A percentile compares a stretch with the other conserved stretches of the same genome.
These are phyloP conservation scores for Biancaea sappan DNA, from an alignment of 306 rosid genomes.

Conservation along the genomic window DNA sequence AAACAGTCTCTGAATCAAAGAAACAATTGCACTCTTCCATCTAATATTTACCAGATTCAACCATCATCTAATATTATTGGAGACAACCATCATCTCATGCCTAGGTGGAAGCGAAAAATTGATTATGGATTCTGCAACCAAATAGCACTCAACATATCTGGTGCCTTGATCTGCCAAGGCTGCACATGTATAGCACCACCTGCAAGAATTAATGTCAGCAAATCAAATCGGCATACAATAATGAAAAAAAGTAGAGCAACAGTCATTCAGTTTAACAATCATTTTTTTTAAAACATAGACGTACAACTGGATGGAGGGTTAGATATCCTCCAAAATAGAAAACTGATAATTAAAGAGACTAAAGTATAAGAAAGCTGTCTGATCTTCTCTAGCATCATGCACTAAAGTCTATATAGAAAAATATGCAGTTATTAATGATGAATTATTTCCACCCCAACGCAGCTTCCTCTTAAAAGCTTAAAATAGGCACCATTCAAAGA, in stretches of 20 bases:
- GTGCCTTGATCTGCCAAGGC: neutral
- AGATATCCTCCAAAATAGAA: neutral
- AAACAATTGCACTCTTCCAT: constrained; percentile 22
- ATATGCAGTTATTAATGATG: neutral
- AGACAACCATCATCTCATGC: neutral
- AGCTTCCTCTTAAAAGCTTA: neutral
- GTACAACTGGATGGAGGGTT: neutral
- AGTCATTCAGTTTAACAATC: neutral
- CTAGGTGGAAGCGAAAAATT: neutral
- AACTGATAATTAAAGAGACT: neutral
- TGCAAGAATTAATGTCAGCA: neutral
- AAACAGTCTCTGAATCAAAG: neutral
- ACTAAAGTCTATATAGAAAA: neutral
- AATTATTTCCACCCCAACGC: neutral
- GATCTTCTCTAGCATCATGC: neutral
- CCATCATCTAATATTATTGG: neutral
- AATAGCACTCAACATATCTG: neutral
- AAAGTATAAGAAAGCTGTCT: neutral
- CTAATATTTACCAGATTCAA: constrained; percentile 20
- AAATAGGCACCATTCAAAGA: constrained; percentile 7
- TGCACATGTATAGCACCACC: neutral
- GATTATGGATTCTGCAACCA: constrained; percentile 18
- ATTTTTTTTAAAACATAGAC: neutral
- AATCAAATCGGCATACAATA: neutral
- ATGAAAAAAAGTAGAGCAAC: neutral